A percentile compares a stretch with the other conserved stretches of the same genome.
Conservation (phyloP, 2,329 filamentous ascomycete species). For the Aspergillus thermomutatus region DNA sequence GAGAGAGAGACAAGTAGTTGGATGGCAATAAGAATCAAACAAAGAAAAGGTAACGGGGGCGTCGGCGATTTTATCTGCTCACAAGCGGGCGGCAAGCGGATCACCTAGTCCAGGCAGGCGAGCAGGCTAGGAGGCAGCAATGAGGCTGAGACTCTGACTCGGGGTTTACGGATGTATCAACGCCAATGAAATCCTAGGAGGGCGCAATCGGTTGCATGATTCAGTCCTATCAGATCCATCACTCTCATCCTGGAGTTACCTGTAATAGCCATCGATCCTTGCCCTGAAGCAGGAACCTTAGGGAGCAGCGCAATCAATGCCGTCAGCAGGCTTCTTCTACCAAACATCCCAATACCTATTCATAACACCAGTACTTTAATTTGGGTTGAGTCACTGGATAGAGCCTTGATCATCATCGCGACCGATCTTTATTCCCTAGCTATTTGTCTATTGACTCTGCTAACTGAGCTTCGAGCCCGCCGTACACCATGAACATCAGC, state of each 20-base stretch:
- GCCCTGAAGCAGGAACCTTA: not conserved
- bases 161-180: not conserved
- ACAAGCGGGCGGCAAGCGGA: not conserved
- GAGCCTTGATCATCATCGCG: not conserved
- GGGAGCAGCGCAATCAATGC: not conserved
- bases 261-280: not conserved
- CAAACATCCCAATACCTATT: not conserved
- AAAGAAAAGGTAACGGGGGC: slow-evolving; percentile 2
- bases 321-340: not conserved
- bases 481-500: not conserved
- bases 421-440: not conserved
- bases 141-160: slow-evolving; percentile 5
- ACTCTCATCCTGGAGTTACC: not conserved
- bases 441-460: not conserved
- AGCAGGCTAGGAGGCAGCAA: slow-evolving; percentile 5
- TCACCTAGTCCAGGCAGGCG: not conserved
- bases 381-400: not conserved
- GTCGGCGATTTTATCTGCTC: not conserved
- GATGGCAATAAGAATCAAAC: slow-evolving; percentile 1
- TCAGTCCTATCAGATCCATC: not conserved
- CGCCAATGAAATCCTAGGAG: not conserved
- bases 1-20: slow-evolving; percentile 3
- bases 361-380: not conserved
- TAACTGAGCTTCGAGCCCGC: not conserved
- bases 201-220: not conserved